A percentile compares a stretch with the other conserved stretches of the same genome.
Evolutionary conservation across 169 alveolate species (phyloP).

Genomic region (Plasmodium gaboni): DNA sequence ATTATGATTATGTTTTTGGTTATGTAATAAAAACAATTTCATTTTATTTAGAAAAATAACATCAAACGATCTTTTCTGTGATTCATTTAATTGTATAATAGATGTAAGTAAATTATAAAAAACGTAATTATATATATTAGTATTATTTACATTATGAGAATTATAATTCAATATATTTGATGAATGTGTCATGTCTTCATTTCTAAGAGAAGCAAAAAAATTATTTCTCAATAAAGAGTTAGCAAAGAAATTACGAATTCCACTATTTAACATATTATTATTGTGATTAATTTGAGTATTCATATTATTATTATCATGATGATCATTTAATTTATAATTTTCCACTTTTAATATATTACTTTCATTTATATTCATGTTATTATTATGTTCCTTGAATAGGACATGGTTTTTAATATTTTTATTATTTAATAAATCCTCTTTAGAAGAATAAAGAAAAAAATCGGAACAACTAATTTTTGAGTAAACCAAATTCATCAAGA

Average conservation of each 20-base stretch:
- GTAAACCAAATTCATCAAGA: conserved; percentile 63
- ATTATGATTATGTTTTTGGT: conserved; percentile 20
- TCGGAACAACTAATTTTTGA: conserved; percentile 49
- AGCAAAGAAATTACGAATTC: conserved; percentile 12
- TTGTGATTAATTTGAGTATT: neutral
- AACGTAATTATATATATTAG: conserved; percentile 37
- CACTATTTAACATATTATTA: conserved; percentile 6
- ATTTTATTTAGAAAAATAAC: conserved; percentile 10
- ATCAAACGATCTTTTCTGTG: conserved; percentile 31
- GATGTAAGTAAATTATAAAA: conserved; percentile 28
- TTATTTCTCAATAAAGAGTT: conserved; percentile 48
- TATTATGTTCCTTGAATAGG: neutral
- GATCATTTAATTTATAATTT: no score
- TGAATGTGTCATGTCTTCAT: conserved; percentile 3
- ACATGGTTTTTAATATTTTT: no score
- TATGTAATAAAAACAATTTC: conserved; percentile 18
- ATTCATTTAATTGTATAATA: conserved; percentile 35
- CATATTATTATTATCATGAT: neutral
- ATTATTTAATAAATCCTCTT: neutral
- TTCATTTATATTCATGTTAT: neutral
- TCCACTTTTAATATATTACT: no score
- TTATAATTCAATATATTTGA: conserved; percentile 12
- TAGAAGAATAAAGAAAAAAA: neutral
- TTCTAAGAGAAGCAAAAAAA: conserved; percentile 25
- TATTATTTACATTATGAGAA: conserved; percentile 7